Base-by-base conservation (phyloP, 768 basidiomycete genomes). In the Termitomyces sp. region DNA sequence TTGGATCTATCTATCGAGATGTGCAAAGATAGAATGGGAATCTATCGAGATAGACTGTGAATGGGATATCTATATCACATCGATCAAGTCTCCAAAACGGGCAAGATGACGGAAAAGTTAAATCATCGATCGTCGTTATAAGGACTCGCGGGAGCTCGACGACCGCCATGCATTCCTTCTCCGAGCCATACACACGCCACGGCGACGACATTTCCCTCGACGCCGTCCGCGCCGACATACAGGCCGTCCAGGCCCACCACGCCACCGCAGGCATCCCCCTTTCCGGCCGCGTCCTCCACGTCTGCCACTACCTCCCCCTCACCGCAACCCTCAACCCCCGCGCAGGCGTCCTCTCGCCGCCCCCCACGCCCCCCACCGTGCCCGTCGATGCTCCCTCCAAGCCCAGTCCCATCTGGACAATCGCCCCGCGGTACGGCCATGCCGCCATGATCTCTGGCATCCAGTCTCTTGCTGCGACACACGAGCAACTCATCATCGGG, bases 391-490 rank as follows among this genome's bases (percentile, higher is more conserved):
- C 67, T 43, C 54, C 47, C 30, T n/a, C 26, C 33, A 55, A 58
- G 40, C 50, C 67, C 41, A 36, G 50, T 11, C 54, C 70, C 7
- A 75, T 77, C 38, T 99, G 96, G 96, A 81, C 83, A 18, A 75
- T 99, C 5, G 72, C 81, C 1, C 83, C 86, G 1, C 80, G 96
- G 41, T 87, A 93, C 61, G 95, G 94, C 18, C 97, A 98, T 68
- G 83, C 92, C 9, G 96, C 96, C 11, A 94, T 98, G 90, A 88
- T 94, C 59, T 90, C 88, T 46, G 96, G 96, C 33, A 94, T 98
- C 66, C 85, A 87, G 54, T 90, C 88, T 11, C 82, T 99, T 36
- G 80, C 87, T 3, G 75, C 84, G 13, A 89, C 90, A 0, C 90
- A 96, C 71, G 89, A 96, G 64, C 93, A 98, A 75, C 70, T 96